phyloP scores from a whole-genome alignment of 495 filamentous ascomycete species.

The Neurospora discreta region DNA sequence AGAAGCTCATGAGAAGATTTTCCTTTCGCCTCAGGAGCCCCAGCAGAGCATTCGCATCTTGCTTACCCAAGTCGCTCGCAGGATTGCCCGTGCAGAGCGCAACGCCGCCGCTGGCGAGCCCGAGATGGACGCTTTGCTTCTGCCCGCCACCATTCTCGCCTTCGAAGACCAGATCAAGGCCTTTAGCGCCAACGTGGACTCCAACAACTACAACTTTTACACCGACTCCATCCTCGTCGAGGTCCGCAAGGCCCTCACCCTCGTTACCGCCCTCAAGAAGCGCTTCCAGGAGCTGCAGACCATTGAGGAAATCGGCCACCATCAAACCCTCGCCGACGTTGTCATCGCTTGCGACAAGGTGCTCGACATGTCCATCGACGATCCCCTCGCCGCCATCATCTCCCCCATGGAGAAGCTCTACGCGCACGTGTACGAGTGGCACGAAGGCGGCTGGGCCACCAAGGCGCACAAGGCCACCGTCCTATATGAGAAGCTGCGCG shows the following conservation, averaged over 20 bases:
- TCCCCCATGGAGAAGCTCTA: conserved; percentile 78
- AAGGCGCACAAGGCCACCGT: conserved; percentile 55
- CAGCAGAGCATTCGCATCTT: conserved; percentile 26
- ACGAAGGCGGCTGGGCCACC: conserved; percentile 68
- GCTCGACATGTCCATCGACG: conserved; percentile 61
- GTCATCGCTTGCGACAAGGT: conserved; percentile 61
- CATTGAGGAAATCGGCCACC: conserved; percentile 45
- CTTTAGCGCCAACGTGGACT: conserved; percentile 29
- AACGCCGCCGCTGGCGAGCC: conserved; percentile 18
- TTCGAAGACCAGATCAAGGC: conserved; percentile 47
- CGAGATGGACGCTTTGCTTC: conserved; percentile 36
- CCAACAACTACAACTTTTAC: conserved; percentile 73
- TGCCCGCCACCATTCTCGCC: conserved; percentile 54
- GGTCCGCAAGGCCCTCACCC: conserved; percentile 52
- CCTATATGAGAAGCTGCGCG: conserved; percentile 65
- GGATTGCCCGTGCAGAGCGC: conserved; percentile 18
- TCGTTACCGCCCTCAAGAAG: conserved; percentile 53
- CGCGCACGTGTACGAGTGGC: conserved; percentile 79
- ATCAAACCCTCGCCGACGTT: conserved; percentile 59
- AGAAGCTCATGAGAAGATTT: conserved; percentile 37
- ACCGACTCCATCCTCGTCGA: conserved; percentile 64
- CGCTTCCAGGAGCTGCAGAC: conserved; percentile 60
- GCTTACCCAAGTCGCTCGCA: conserved; percentile 26
- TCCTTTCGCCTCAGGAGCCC: conserved; percentile 25
- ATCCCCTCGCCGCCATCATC: conserved; percentile 76